These are phyloP conservation scores for Cyathus striatus DNA, from an alignment of 768 basidiomycete species.

Conservation along the genomic window DNA sequence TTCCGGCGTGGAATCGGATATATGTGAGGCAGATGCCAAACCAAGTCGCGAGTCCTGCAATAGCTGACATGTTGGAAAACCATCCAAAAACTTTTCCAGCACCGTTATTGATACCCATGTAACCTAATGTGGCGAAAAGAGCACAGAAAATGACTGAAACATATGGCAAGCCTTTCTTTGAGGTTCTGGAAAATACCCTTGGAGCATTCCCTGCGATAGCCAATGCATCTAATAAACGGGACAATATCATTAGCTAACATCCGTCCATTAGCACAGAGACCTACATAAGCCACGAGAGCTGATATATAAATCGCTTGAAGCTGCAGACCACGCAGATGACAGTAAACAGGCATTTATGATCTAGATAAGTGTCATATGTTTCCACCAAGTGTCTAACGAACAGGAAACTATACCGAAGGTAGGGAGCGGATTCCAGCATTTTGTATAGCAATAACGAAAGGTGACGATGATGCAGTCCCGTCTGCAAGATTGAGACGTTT, in stretches of 20 bases:
- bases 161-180: slow-evolving; percentile 72
- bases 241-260: not conserved
- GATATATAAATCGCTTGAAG: slow-evolving; percentile 85
- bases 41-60: slow-evolving; percentile 72
- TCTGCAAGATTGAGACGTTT: slow-evolving; percentile 41
- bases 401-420: slow-evolving; percentile 55
- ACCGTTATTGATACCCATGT: slow-evolving; percentile 67
- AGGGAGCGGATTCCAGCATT: slow-evolving; percentile 79
- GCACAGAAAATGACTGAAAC: slow-evolving; percentile 67
- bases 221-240: slow-evolving; percentile 84
- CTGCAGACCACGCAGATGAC: slow-evolving; percentile 91
- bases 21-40: slow-evolving; percentile 73
- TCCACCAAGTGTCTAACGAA: not conserved
- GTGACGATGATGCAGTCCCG: slow-evolving; percentile 68
- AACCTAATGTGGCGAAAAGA: slow-evolving; percentile 66
- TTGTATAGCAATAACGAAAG: slow-evolving; percentile 88
- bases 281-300: slow-evolving; percentile 81
- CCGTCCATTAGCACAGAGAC: slow-evolving; percentile 19
- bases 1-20: slow-evolving; percentile 78
- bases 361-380: slow-evolving; percentile 22
- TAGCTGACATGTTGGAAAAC: slow-evolving; percentile 74
- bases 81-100: slow-evolving; percentile 75
- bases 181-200: slow-evolving; percentile 64
- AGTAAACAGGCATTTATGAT: slow-evolving; percentile 80
- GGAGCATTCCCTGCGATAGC: slow-evolving; percentile 81